Evolutionary conservation across 2,329 filamentous ascomycete species (phyloP), one percentile per base, ranked within the genome.

Genomic region (Colletotrichum salicis): DNA sequence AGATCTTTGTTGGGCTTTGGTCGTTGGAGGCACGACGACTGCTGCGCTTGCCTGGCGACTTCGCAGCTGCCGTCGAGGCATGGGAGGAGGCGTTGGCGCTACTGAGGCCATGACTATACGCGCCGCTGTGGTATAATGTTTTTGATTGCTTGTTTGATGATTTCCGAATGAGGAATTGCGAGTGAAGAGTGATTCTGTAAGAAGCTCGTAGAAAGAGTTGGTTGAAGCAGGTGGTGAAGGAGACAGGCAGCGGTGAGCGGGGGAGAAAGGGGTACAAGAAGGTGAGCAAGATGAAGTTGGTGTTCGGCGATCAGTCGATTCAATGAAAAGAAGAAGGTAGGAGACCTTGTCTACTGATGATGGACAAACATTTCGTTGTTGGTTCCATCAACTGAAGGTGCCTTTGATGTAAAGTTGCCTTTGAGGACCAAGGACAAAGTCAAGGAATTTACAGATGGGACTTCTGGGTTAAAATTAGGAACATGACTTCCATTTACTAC

Each of bases 41-140:
- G 29, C n/a, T 58, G 29, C n/a, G 29, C 27, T 41, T 41, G 35
- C 58, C n/a, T 33, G 48, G 64, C 69, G 69, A 51, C 58, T 71
- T 68, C 64, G 69, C 58, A 63, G 27, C 7, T 52, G 52, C 56
- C 64, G 27, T 54, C n/a, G 57, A 22, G 37, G 52, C 52, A 13
- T 31, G 4, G 41, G 27, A 27, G 58, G 31, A 31, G 37, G 24
- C 19, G 58, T 5, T 10, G 45, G 12, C 41, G 15, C 37, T 35
- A 51, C 31, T 33, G 60, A 61, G 13, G 64, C 35, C 37, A 51
- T 66, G 54, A 11, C 10, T 19, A 22, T 8, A 22, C 4, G n/a
- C 27, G 13, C 2, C 27, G 27, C 15, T 52, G 12, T 24, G 19
- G 10, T 24, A 10, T 8, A 4, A 22, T 19, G 8, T n/a, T 12